Percentiles rank a stretch among this genome's conserved stretches.
These are phyloP conservation scores for Veloporphyrellus conicus DNA, from an alignment of 1,284 basidiomycete genomes.

Conservation along the genomic window DNA sequence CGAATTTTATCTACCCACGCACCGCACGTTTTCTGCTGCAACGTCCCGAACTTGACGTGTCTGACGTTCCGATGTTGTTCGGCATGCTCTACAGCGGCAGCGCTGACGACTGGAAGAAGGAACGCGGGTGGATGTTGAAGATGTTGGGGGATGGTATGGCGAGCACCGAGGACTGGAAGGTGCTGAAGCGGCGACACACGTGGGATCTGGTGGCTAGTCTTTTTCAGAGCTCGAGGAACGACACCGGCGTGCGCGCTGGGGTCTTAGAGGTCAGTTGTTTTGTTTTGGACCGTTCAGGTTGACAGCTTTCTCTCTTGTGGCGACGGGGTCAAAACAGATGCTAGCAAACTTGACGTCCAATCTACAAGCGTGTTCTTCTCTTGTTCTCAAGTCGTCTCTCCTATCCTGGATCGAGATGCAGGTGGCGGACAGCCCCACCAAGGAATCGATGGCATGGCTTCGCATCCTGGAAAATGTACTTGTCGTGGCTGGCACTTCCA, in stretches of 20 bases:
- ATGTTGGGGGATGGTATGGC: conserved; percentile 72
- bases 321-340: conserved; percentile 41
- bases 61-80: conserved; percentile 63
- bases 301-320: not conserved
- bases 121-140: conserved; percentile 80
- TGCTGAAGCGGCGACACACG: conserved; percentile 77
- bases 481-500: conserved; percentile 32
- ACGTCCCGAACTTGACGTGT: conserved; percentile 49
- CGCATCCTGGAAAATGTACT: conserved; percentile 69
- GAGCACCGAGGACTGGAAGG: conserved; percentile 72
- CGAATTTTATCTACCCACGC: conserved; percentile 53
- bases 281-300: not conserved
- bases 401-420: conserved; percentile 80
- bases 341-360: conserved; percentile 69
- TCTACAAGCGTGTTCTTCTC: conserved; percentile 58
- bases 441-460: conserved; percentile 58
- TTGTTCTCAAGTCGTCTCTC: conserved; percentile 66
- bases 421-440: conserved; percentile 32
- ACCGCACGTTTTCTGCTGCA: conserved; percentile 59
- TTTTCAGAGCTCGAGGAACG: conserved; percentile 61
- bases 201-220: conserved; percentile 84
- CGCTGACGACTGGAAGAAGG: conserved; percentile 76
- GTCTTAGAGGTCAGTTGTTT: conserved; percentile 58
- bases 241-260: conserved; percentile 49
- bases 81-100: conserved; percentile 73